These are phyloP conservation scores for Paracoccidioides brasiliensis DNA, from an alignment of 2,329 filamentous ascomycete species.

Conservation along the genomic window DNA sequence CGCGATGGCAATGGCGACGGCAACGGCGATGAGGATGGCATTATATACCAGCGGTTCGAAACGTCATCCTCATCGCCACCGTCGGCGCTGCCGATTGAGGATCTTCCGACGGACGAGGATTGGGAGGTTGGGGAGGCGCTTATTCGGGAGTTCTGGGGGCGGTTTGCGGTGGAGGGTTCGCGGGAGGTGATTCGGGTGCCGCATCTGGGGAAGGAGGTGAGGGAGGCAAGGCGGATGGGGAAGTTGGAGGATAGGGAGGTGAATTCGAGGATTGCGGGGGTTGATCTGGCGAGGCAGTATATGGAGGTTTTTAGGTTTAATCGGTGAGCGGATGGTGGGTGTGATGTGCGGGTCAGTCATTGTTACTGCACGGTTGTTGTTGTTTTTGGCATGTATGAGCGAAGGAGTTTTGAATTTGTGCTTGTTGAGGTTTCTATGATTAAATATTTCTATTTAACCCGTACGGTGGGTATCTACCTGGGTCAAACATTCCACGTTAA, in stretches of 20 bases:
- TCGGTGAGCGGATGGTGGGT: conserved; percentile 15
- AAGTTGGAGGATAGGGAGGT: conserved; percentile 6
- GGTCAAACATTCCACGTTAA: too few species aligned
- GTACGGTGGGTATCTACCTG: too few species aligned
- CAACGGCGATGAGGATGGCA: not conserved
- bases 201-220: conserved; percentile 27
- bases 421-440: too few species aligned
- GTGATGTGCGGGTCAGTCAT: too few species aligned
- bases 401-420: not conserved
- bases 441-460: too few species aligned
- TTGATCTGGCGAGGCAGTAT: conserved; percentile 32
- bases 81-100: not conserved
- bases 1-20: not conserved
- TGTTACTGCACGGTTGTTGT: too few species aligned
- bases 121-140: conserved; percentile 26
- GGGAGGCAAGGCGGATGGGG: conserved; percentile 13
- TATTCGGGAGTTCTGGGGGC: conserved; percentile 31
- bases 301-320: conserved; percentile 35
- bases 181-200: conserved; percentile 31
- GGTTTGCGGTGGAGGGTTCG: conserved; percentile 25
- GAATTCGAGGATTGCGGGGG: conserved; percentile 18
- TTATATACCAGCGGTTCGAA: not conserved
- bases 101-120: conserved; percentile 20
- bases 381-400: not conserved
- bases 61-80: not conserved